Conservation (phyloP, 306 rosid species). For the Castanopsis chinensis region DNA sequence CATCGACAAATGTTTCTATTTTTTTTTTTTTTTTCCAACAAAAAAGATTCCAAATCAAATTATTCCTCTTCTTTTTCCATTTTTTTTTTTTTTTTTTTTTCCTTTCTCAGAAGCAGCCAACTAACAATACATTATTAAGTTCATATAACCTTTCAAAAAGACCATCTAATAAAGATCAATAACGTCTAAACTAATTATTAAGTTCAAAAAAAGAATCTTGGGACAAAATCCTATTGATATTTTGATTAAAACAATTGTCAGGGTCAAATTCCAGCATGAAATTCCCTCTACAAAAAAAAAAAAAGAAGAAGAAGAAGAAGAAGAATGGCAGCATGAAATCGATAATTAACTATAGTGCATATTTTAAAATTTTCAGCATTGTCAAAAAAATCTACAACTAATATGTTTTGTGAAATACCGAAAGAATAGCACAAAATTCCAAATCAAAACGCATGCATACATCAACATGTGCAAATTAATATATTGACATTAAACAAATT, state of each 20-base stretch:
- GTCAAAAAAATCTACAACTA: not conserved
- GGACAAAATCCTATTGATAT: not conserved
- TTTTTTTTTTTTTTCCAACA: not conserved
- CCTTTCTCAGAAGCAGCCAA: too few relatives aligned
- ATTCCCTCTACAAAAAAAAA: not conserved
- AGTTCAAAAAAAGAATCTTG: not conserved
- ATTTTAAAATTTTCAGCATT: too few relatives aligned
- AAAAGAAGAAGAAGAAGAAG: too few relatives aligned
- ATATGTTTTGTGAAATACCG: not conserved
- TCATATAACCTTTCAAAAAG: not conserved
- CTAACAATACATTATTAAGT: not conserved
- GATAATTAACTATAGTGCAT: too few relatives aligned
- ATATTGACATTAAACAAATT: not conserved
- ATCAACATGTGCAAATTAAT: not conserved
- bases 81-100: not conserved
- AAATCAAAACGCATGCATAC: not conserved
- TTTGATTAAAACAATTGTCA: not conserved
- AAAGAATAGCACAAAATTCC: not conserved
- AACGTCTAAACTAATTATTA: not conserved
- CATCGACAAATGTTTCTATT: not conserved
- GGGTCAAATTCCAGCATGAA: not conserved
- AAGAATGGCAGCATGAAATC: too few relatives aligned
- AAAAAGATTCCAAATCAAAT: not conserved
- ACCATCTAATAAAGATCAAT: not conserved
- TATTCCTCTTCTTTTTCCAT: not conserved